phyloP scores from a whole-genome alignment of 805 yeast genomes.

The Wickerhamomyces alni region DNA sequence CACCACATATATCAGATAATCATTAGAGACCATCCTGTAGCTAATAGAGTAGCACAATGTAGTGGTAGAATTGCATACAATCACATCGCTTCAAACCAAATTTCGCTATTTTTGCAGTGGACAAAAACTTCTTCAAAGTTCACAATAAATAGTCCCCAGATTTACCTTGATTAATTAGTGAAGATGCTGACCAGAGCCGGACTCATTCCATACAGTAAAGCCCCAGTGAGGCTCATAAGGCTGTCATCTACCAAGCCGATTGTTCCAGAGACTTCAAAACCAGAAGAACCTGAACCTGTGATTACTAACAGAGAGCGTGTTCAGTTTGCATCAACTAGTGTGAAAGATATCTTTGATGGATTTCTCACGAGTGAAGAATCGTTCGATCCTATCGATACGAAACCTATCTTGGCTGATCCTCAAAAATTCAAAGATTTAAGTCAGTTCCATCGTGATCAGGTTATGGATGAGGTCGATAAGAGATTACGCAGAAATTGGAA shows the following conservation, averaged over 20 bases:
- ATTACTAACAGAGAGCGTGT: conserved; percentile 17
- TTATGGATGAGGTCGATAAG: conserved; percentile 43
- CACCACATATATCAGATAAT: no score
- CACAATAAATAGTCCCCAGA: no score
- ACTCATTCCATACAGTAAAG: background rate
- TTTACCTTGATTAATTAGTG: no score
- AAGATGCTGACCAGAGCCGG: no score
- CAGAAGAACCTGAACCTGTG: background rate
- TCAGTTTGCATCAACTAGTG: conserved; percentile 19
- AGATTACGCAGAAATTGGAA: conserved; percentile 51
- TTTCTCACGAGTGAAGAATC: conserved; percentile 29
- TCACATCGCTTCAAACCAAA: background rate
- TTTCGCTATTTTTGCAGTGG: background rate
- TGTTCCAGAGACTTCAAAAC: no score
- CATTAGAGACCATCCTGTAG: no score
- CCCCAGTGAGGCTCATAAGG: conserved; percentile 1
- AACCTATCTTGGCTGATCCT: conserved; percentile 36
- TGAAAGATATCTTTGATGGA: conserved; percentile 26
- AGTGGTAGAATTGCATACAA: no score
- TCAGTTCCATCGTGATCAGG: conserved; percentile 52
- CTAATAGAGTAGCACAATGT: no score
- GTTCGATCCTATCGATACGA: conserved; percentile 43
- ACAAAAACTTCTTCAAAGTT: no score
- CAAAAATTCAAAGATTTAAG: conserved; percentile 23
- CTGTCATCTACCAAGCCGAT: conserved; percentile 1